Conservation (phyloP, 2,329 filamentous ascomycete species). For the Huntiella omanensis region DNA sequence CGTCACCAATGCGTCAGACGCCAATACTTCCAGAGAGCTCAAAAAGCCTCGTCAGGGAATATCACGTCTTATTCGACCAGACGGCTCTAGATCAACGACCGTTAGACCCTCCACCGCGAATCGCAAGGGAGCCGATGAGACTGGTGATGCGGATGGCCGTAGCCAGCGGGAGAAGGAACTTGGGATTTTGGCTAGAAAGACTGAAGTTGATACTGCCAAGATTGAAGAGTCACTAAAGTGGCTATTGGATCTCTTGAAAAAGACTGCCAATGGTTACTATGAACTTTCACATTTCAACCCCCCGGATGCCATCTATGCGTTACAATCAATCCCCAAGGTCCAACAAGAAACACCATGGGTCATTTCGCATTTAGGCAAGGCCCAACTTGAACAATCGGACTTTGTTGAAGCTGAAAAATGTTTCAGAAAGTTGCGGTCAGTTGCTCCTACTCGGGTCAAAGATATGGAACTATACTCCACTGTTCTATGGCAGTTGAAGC, state of each 20-base stretch:
- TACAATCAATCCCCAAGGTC: slow-evolving; percentile 47
- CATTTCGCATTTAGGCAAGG: slow-evolving; percentile 72
- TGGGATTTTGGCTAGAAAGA: slow-evolving; percentile 17
- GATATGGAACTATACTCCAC: slow-evolving; percentile 99
- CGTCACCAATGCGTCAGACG: slow-evolving; percentile 12
- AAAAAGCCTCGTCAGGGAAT: slow-evolving; percentile 68
- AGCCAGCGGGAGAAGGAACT: slow-evolving; percentile 7
- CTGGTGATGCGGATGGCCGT: slow-evolving; percentile 44
- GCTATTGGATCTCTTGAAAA: slow-evolving; percentile 63
- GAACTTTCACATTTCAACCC: slow-evolving; percentile 63
- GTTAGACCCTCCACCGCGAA: slow-evolving; percentile 82
- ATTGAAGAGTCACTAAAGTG: slow-evolving; percentile 59
- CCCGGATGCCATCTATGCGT: slow-evolving; percentile 54
- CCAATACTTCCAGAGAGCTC: slow-evolving; percentile 40
- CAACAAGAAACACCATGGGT: slow-evolving; percentile 92
- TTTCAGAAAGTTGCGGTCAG: slow-evolving; percentile 59
- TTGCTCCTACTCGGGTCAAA: slow-evolving; percentile 66
- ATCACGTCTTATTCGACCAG: slow-evolving; percentile 45
- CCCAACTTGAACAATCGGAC: slow-evolving; percentile 75
- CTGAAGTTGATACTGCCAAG: slow-evolving; percentile 37
- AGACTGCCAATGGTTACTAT: slow-evolving; percentile 64
- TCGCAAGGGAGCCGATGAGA: slow-evolving; percentile 52
- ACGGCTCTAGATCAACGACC: slow-evolving; percentile 49
- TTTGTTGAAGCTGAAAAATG: slow-evolving; percentile 76
- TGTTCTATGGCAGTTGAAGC: slow-evolving; percentile 94